Conservation (phyloP, 441 rosid species). For the Eugenia klotzschiana region DNA sequence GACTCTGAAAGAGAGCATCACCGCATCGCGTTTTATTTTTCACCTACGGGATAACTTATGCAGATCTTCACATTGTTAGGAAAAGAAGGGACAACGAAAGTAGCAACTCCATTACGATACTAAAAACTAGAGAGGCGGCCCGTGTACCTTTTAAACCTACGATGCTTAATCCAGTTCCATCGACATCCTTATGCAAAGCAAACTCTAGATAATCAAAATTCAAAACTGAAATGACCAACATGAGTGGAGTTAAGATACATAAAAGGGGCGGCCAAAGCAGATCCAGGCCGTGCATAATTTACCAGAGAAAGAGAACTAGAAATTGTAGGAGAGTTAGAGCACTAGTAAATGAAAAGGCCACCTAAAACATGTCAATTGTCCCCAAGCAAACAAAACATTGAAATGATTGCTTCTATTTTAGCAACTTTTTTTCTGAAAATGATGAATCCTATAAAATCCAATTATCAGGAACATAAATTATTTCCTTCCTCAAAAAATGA, state of each 20-base stretch:
- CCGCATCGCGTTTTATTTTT: neutral
- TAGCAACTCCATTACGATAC: neutral
- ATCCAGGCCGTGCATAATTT: neutral
- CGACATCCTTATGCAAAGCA: neutral
- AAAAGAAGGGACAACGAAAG: neutral
- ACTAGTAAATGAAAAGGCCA: neutral
- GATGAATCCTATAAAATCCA: neutral
- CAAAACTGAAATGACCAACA: neutral
- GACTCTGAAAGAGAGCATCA: neutral
- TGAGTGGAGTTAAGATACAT: neutral
- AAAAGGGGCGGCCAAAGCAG: neutral
- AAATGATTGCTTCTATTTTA: neutral
- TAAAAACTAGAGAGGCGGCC: neutral
- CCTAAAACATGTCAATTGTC: neutral
- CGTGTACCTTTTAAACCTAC: neutral
- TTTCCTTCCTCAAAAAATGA: neutral
- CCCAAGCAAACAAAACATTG: neutral
- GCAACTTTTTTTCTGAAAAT: neutral
- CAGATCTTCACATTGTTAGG: neutral
- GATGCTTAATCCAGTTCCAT: neutral
- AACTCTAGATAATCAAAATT: neutral
- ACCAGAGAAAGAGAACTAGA: neutral
- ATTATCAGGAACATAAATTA: neutral
- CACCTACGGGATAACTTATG: neutral
- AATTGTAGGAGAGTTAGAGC: neutral